Evolutionary conservation across 108 stramenopile species (phyloP), one percentile per base, ranked within the genome.

Genomic region (Nitzschia inconspicua): DNA sequence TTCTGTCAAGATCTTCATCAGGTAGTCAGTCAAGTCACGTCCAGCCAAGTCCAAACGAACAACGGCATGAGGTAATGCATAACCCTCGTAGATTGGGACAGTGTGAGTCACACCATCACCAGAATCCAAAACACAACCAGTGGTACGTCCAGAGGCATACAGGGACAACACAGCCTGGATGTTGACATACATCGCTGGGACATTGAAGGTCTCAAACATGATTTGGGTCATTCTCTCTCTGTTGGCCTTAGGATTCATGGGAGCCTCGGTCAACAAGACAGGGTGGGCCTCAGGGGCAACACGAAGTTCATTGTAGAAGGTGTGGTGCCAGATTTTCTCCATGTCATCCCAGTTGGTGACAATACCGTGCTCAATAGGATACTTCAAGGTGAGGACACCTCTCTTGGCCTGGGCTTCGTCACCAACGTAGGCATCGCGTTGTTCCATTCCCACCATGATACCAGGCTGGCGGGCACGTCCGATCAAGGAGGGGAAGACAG

Each of bases 151-250:
- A 36, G 89, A 95, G 49, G 96, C 93, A 63, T 95, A 97, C 44
- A 95, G 75, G 11, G 92, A 91, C 47, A 97, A 86, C 49, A 98
- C 97, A 44, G 97, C 97, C 84, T 99, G 99, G 65, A 98, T 98
- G 82, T 97, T 98, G 32, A 99, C 96, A 70, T 99, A 99, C 98
- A 98, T 98, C 60, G 97, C 99, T 23, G 99, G 99, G 36, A 99
- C 97, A 75, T 98, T 99, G 93, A 99, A 99, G 14, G 97, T 98
- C 82, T 99, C 99, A 78, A 99, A 99, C 99, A 99, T 99, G 86
- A 99, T 98, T 78, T 98, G 97, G 41, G 98, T 98, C 97, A 98
- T 99, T 62, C 97, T 88, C 75, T 99, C 99, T 42, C 98, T 79
- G 88, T 99, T 99, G 43, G 96, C 96, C 94, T 98, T 98, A 78